Base-by-base conservation (phyloP, 805 yeast genomes). In the Candida boidinii region DNA sequence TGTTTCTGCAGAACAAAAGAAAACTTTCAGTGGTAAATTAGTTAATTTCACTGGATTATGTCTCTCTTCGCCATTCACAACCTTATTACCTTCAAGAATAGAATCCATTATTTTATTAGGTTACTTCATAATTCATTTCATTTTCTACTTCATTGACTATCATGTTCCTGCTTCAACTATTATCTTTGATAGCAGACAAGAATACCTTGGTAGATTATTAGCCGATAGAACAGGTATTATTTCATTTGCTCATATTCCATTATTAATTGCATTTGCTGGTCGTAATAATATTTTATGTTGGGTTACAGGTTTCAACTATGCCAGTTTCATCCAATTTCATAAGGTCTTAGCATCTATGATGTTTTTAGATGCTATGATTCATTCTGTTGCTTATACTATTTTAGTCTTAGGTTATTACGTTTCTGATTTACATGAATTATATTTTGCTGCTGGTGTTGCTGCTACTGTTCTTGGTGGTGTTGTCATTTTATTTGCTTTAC, bases 341-440 rank as follows among this genome's bases (percentile, higher is more conserved):
- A 78, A 69, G 51, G 72, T 84, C 77, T 52, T 70, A 30, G 77
- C 83, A 2, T 64, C 82, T 45, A 62, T 66, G 4, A 60, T 66
- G 50, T 47, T 59, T 31, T 20, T 64, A 17, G 48, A 66, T 43
- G 46, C 53, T 16, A 29, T 66, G n/a, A 46, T 63, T 15, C 76
- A 70, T 38, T 62, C 58, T 3, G 54, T 50, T 31, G 56, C 56
- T 13, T 54, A 53, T 44, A 57, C 66, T 1, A 28, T 37, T 17
- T 17, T 30, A 17, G 36, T 19, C 1, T 8, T 21, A 7, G 47
- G 38, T 14, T 13, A 23, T 12, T 41, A 45, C 31, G 28, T 25
- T 2, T 14, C 10, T 13, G 31, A 29, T 20, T 24, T 45, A 7
- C n/a, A 34, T 9, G 34, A 39, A 3, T 11, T 31, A 2, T 46